Base-by-base conservation (phyloP, 768 basidiomycete species). In the Kwoniella dejecticola region DNA sequence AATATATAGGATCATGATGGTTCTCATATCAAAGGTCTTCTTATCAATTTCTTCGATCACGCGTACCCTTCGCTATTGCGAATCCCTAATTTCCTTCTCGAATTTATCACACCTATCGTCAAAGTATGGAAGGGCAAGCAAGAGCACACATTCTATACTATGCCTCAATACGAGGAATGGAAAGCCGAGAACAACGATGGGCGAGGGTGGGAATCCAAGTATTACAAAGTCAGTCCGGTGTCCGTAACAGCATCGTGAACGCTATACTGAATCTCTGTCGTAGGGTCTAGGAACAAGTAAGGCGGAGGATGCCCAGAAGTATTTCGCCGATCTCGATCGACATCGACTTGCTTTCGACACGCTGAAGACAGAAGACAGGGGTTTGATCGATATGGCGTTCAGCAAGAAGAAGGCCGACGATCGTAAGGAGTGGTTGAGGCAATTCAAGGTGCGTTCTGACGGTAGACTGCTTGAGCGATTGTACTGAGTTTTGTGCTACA, bases 351-450 rank as follows among this genome's bases (percentile, higher is more conserved):
- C 91, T 0, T 98, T 99, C 80, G 84, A 89, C 2, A 80, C 86
- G 2, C 87, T 86, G 3, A 86, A 89, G 72, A 84, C 87, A 0
- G 92, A 88, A 2, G 96, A 98, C 68, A 86, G 85, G 45, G 87
- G 87, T 6, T 83, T 97, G 33, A 95, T 99, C 62, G 96, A 99
- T 40, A 87, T 99, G 57, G 96, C 96, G 0, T 99, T 99, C 83
- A 97, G 91, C 82, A 99, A 98, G 85, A 98, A 97, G 83, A 97
- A 95, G 75, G 90, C 93, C 0, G 96, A 99, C 62, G 93, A 97
- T 2, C 88, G 96, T 53, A 98, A 99, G 78, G 96, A 99, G 59
- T 99, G 96, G 96, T 81, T 99, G 12, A 85, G 96, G 23, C 88
- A 91, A 63, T 95, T 92, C 81, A 91, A 85, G 83, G 92, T 89